Base-by-base conservation (phyloP, 768 basidiomycete species). In the Termitomyces sp. region DNA sequence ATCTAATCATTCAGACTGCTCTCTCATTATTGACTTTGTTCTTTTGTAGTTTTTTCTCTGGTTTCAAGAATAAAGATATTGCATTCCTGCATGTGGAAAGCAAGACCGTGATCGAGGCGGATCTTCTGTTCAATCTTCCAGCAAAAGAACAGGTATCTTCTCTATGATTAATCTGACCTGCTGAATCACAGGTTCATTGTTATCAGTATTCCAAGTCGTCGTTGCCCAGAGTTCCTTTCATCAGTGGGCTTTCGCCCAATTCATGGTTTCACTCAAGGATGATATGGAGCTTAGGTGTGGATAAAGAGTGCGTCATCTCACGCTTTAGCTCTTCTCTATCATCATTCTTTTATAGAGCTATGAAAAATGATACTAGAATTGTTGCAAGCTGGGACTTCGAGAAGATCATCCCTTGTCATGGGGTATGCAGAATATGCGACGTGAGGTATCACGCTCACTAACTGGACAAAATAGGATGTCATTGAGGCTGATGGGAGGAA, bases 91-190 rank as follows among this genome's bases (percentile, higher is more conserved):
- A 94, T 65, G 69, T 73, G 1, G 74, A 82, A 0, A 85, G 83
- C 31, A 86, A 82, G 66, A 83, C 85, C 0, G 72, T 93, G 52
- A 77, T 93, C 42, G 76, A 87, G 66, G 92, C 89, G 6, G 92
- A 94, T 70, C 74, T 93, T 39, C 69, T 93, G 3, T 84, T 90
- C 75, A 93, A 93, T 72, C 76, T 93, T n/a, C 90, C 92, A 3
- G 78, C 83, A 1, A 84, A 67, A 1, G 91, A 93, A 69, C 90
- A 93, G 73, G 83, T 82, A 64, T 12, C n/a, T 61, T 61, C 24
- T 46, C 20, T 12, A 13, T 12, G 7, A 15, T 16, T 27, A 13
- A 0, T 20, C 15, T 34, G 20, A 22, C 9, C 2, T 33, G 12
- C 13, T 16, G 15, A 37, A 37, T 37, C n/a, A 27, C 27, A 27